Conservation (phyloP, 129 eudicot species). For the Arctium lappa region DNA sequence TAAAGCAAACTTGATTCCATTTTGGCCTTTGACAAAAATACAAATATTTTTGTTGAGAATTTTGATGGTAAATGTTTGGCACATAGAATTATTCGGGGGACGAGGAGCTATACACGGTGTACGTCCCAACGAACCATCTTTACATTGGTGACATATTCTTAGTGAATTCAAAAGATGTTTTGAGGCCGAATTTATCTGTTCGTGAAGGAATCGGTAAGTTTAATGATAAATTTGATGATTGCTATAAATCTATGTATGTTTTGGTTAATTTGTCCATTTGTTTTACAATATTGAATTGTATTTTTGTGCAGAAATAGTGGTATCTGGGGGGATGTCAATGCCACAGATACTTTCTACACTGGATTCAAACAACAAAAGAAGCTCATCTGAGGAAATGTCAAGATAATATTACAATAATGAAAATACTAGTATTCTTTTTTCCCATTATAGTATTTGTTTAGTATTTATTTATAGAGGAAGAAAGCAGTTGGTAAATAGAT, state of each 20-base stretch:
- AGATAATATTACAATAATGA: not conserved
- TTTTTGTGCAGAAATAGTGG: conserved; percentile 75
- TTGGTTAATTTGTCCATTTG: not conserved
- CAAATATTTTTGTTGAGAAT: not conserved
- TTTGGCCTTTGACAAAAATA: not conserved
- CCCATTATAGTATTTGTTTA: not conserved
- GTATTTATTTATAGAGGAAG: not conserved
- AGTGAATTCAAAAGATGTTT: conserved; percentile 67
- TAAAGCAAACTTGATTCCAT: not conserved
- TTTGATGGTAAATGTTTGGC: not conserved
- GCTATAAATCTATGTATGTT: not conserved
- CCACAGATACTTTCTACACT: conserved; percentile 78
- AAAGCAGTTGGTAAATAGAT: not conserved
- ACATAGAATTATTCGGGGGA: conserved; percentile 62
- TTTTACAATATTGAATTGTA: too few species aligned
- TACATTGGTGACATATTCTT: conserved; percentile 79
- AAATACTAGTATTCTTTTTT: not conserved
- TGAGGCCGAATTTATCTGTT: conserved; percentile 79
- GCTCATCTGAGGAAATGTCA: conserved; percentile 27
- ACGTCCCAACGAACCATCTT: conserved; percentile 88
- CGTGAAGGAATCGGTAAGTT: conserved; percentile 87
- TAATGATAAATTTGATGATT: not conserved
- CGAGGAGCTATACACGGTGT: conserved; percentile 74
- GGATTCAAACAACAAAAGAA: conserved; percentile 61
- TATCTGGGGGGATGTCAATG: conserved; percentile 98